These are phyloP conservation scores for Penicillium sp. DNA, from an alignment of 2,329 filamentous ascomycete genomes.

Conservation along the genomic window DNA sequence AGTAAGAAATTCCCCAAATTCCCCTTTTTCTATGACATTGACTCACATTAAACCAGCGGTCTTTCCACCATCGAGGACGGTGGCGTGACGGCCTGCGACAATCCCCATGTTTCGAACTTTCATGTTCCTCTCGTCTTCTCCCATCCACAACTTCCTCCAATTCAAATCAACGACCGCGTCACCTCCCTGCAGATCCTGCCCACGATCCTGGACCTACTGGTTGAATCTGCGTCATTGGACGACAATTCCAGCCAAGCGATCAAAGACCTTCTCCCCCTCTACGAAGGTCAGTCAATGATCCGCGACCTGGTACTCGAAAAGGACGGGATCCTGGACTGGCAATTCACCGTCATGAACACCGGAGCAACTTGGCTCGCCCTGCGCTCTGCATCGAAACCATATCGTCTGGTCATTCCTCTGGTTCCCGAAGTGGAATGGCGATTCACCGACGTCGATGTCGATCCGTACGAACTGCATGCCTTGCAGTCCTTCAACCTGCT, in stretches of 20 bases:
- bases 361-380: conserved; percentile 54
- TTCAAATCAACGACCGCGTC: conserved; percentile 19
- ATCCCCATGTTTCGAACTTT: conserved; percentile 21
- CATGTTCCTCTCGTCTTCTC: conserved; percentile 22
- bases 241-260: conserved; percentile 32
- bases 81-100: conserved; percentile 20
- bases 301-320: conserved; percentile 37
- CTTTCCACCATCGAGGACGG: conserved; percentile 20
- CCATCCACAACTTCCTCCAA: conserved; percentile 19
- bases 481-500: conserved; percentile 33
- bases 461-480: conserved; percentile 34
- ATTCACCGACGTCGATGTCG: conserved; percentile 35
- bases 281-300: conserved; percentile 49
- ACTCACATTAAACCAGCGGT: not conserved
- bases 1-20: not conserved
- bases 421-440: conserved; percentile 62
- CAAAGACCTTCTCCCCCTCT: conserved; percentile 43
- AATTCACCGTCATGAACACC: conserved; percentile 36
- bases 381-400: conserved; percentile 72
- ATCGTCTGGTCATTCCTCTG: conserved; percentile 70
- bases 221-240: conserved; percentile 42
- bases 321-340: conserved; percentile 36
- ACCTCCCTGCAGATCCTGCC: conserved; percentile 41
- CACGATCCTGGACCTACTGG: conserved; percentile 47
- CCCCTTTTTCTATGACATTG: not conserved